phyloP scores from a whole-genome alignment of 305 asterid species.

The Solanum aculeatissimum region DNA sequence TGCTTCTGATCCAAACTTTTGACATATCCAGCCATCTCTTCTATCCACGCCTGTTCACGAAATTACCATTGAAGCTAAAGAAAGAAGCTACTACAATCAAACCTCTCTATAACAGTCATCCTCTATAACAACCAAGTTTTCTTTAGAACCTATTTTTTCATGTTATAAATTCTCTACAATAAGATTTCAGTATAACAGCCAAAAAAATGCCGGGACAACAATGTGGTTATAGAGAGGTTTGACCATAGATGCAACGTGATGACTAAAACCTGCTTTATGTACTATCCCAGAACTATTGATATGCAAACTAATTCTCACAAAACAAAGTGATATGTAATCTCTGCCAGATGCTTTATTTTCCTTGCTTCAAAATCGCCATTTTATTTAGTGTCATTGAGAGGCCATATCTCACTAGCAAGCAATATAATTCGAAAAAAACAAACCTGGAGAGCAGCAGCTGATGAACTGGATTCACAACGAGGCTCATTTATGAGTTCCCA shows the following conservation, averaged over 20 bases:
- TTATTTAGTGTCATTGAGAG: background rate
- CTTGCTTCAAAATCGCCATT: background rate
- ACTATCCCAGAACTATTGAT: background rate
- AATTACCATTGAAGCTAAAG: background rate
- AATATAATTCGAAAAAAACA: background rate
- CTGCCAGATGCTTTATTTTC: background rate
- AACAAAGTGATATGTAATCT: background rate
- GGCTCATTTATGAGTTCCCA: slow-evolving; percentile 80
- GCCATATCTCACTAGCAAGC: background rate
- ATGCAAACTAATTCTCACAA: background rate
- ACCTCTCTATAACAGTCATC: background rate
- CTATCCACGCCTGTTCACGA: slow-evolving; percentile 35
- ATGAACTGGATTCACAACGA: slow-evolving; percentile 36
- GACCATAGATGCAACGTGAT: background rate
- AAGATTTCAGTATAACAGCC: background rate
- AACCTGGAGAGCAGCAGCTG: slow-evolving; percentile 47
- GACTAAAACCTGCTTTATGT: background rate
- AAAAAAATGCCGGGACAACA: background rate
- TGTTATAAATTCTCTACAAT: background rate
- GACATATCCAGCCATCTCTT: slow-evolving; percentile 48
- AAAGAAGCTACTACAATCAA: background rate
- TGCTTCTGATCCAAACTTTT: slow-evolving; percentile 44
- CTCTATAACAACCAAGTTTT: background rate
- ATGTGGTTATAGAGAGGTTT: background rate
- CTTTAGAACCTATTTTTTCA: background rate